Percentiles rank a stretch among this genome's conserved stretches.
Evolutionary conservation across 768 basidiomycete species (phyloP).

Genomic region (Glaciozyma martinii): DNA sequence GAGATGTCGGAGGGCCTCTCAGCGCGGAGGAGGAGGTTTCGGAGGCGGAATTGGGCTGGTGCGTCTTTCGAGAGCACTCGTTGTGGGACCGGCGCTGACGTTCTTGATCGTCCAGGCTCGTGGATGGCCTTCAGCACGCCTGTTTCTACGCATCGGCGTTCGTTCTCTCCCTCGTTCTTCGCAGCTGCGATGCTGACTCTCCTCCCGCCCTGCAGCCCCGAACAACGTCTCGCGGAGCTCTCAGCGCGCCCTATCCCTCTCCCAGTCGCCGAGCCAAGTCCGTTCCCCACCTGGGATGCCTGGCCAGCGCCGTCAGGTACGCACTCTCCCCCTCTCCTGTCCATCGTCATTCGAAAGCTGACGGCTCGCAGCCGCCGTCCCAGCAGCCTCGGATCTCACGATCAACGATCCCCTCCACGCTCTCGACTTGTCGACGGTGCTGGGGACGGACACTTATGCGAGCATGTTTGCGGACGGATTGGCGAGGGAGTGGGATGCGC

Average conservation of each 20-base stretch:
- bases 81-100: not conserved
- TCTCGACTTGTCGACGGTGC: too few species aligned
- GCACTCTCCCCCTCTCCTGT: too few species aligned
- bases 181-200: not conserved
- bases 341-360: too few species aligned
- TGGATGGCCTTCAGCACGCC: conserved; percentile 12
- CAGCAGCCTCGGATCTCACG: too few species aligned
- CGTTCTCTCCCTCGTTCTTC: not conserved
- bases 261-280: too few species aligned
- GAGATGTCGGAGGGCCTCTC: conserved; percentile 5
- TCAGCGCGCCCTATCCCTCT: not conserved
- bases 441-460: too few species aligned
- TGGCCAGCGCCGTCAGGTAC: too few species aligned
- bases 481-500: too few species aligned
- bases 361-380: too few species aligned
- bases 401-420: too few species aligned
- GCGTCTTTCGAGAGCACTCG: not conserved
- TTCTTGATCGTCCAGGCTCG: not conserved
- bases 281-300: too few species aligned
- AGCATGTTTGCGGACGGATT: too few species aligned
- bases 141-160: conserved; percentile 6
- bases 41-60: conserved; percentile 22
- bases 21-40: conserved; percentile 18
- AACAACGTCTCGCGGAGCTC: conserved; percentile 7
- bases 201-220: not conserved